Evolutionary conservation across 2,329 filamentous ascomycete genomes (phyloP).

Genomic region (Thelonectria olida): DNA sequence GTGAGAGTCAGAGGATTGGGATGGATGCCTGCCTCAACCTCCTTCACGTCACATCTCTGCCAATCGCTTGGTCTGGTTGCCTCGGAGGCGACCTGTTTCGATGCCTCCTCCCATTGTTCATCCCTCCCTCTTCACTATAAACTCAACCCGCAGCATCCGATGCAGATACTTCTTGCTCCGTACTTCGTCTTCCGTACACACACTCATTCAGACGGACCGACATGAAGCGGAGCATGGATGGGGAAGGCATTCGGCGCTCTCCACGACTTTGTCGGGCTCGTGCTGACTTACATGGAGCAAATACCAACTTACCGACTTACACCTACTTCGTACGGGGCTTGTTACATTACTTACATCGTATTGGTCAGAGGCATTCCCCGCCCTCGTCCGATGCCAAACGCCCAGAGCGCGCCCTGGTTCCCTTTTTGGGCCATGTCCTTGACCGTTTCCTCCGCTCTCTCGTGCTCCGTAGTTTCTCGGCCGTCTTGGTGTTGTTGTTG

Average conservation of each 20-base stretch:
- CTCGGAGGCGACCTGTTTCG: constrained; percentile 6
- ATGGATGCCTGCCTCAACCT: constrained; percentile 12
- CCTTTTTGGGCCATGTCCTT: background rate
- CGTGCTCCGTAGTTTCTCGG: background rate
- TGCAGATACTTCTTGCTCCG: too few relatives aligned
- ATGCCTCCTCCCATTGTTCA: constrained; percentile 3
- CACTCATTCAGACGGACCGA: background rate
- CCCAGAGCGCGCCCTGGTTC: constrained; percentile 10
- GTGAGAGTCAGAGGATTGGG: background rate
- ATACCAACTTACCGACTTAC: background rate
- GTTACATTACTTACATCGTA: constrained; percentile 18
- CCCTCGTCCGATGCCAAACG: constrained; percentile 10
- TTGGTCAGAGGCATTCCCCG: constrained; percentile 1
- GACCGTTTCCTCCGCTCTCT: constrained; percentile 1
- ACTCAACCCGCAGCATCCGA: constrained; percentile 25
- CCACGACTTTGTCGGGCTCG: constrained; percentile 3
- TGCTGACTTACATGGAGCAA: constrained; percentile 12
- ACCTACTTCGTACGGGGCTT: too few relatives aligned
- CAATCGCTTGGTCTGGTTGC: constrained; percentile 9
- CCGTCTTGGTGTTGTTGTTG: background rate
- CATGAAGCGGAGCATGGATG: constrained; percentile 4
- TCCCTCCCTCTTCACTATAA: constrained; percentile 14
- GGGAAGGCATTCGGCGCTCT: background rate
- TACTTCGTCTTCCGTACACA: background rate
- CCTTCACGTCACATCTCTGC: background rate